Evolutionary conservation across 1,139 yeast genomes (phyloP), one percentile per base, ranked within the genome.

Genomic region (Citeromyces siamensis): DNA sequence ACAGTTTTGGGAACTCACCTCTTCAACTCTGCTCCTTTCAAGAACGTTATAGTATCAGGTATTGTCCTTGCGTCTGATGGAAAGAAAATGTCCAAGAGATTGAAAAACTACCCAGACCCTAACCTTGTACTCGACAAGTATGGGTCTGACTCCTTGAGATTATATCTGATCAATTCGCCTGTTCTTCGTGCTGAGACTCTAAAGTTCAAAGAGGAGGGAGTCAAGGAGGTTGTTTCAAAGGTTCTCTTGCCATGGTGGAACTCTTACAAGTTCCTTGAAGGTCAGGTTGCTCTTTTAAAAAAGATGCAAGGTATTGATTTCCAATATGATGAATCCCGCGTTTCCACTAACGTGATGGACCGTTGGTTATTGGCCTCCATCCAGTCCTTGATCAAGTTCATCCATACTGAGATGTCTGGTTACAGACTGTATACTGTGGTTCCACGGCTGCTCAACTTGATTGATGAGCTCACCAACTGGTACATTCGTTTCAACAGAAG

Each of bases 161-260:
- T 90, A 54, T 90, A 93, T 56, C 75, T 90, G 64, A 90, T 90
- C 63, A 93, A 88, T 62, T 90, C 98, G 4, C 98, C 98, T 19
- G 97, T 93, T 16, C 71, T 93, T 53, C 81, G 94, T 54, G 98
- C 97, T 35, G 99, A 90, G 63, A 77, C 96, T 39, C 72, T 90
- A 68, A 84, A 86, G 55, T 90, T 90, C 68, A 88, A 88, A 63
- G 99, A 90, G 63, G 97, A 88, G 56, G 98, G 98, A 62, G 98
- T 90, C 35, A 85, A 86, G 58, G 99, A 90, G 60, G 95, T 90
- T 54, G 94, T 90, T 34, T 81, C 96, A 34, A 84, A 88, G 63
- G 98, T 90, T 27, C 66, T 88, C 53, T 68, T 90, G 52, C 99
- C 99, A 47, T 90, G 97, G 97, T 90, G 93, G 84, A 90, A 90